phyloP scores from a whole-genome alignment of 108 stramenopile species.

The Nitzschia sp. region DNA sequence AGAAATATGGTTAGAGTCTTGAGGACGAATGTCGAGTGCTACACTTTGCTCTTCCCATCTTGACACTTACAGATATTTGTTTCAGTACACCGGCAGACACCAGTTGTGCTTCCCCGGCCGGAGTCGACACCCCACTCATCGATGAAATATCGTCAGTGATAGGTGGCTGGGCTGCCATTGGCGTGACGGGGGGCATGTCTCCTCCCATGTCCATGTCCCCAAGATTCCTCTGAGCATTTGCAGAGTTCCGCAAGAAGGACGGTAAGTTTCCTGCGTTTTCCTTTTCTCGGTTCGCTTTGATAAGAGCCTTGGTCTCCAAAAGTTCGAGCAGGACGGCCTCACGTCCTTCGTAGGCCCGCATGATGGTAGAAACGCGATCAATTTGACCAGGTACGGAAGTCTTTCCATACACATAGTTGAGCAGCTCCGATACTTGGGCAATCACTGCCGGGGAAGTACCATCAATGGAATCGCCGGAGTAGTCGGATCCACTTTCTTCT shows the following conservation, averaged over 20 bases:
- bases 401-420: conserved; percentile 90
- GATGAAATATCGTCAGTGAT: conserved; percentile 59
- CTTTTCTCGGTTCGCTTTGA: conserved; percentile 86
- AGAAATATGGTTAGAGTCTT: background rate
- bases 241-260: conserved; percentile 65
- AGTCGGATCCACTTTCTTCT: conserved; percentile 56
- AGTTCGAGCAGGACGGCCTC: conserved; percentile 87
- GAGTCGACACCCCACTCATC: conserved; percentile 68
- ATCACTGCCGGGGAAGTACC: conserved; percentile 89
- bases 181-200: conserved; percentile 45
- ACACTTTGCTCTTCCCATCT: too few relatives aligned
- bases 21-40: too few relatives aligned
- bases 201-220: conserved; percentile 9
- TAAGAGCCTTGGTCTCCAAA: conserved; percentile 85
- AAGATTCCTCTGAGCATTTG: conserved; percentile 28
- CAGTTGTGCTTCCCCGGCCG: conserved; percentile 33
- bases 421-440: conserved; percentile 89
- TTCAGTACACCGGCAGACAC: conserved; percentile 30
- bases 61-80: conserved; percentile 39
- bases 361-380: conserved; percentile 88
- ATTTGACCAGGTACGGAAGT: conserved; percentile 90
- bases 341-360: conserved; percentile 89
- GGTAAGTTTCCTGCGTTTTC: conserved; percentile 70
- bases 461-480: conserved; percentile 65
- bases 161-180: conserved; percentile 35